Base-by-base conservation (phyloP, 202 grass and related monocot genomes). In the Musa balbisiana region DNA sequence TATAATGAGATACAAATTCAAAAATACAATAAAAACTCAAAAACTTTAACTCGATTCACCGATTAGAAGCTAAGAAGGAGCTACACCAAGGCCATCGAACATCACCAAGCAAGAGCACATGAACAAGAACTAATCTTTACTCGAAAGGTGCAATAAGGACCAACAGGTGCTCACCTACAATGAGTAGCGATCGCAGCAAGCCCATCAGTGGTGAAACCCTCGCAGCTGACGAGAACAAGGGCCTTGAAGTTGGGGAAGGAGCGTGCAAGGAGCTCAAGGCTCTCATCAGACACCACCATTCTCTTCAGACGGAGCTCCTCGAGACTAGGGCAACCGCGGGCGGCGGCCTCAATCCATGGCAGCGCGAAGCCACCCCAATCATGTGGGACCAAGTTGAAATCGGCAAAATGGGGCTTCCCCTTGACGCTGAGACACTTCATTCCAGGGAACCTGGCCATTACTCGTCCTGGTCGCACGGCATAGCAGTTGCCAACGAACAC, bases 221-320 rank as follows among this genome's bases (percentile, higher is more conserved):
- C 77, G 11, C 90, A 92, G 43, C 68, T 79, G 78, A 89, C 74
- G 83, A 92, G 90, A 52, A 92, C 78, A 62, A 92, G 84, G 2
- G 87, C 82, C 55, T 81, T 84, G 22, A 92, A 90, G 33, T 43
- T 1, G 33, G 33, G 33, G 33, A 43, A 43, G 33, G 33, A 43
- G 33, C 33, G 33, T 43, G 90, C 76, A 51, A 90, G 49, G 69
- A 75, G 51, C 80, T 83, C 77, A 72, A 92, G 84, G 77, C 82
- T 82, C 64, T 74, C 74, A 69, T 92, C 90, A 68, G 84, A 85
- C 55, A 90, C 62, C 56, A 90, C 80, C 33, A 43, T 43, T 43
- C 33, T 43, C 33, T 43, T 43, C 33, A 43, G 33, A 43, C 33
- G 33, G 33, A 43, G 33, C 33, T 43, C 33, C 33, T 43, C 33